These are phyloP conservation scores for Brassica juncea DNA, from an alignment of 345 rosid species.

Conservation along the genomic window DNA sequence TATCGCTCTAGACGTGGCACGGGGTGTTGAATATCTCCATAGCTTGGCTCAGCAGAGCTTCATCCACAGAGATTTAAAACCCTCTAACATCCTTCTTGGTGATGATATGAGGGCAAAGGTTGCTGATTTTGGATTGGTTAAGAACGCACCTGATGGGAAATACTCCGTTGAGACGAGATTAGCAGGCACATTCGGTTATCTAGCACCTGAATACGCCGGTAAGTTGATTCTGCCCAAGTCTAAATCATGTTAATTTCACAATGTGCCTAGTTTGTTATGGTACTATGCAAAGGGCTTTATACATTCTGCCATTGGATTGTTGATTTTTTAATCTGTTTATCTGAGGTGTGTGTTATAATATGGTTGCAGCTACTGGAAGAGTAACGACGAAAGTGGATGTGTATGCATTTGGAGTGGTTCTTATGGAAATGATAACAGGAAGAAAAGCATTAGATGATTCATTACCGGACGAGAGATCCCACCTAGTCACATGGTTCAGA, in stretches of 20 bases:
- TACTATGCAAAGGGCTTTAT: not conserved
- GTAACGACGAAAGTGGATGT: conserved; percentile 90
- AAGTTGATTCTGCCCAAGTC: conserved; percentile 29
- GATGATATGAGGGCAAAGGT: conserved; percentile 97
- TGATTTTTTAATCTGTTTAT: not conserved
- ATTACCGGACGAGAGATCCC: conserved; percentile 69
- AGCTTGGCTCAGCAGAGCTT: conserved; percentile 86
- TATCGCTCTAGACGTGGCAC: conserved; percentile 81
- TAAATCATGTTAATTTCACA: not conserved
- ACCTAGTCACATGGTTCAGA: conserved; percentile 88
- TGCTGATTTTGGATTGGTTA: conserved; percentile 90
- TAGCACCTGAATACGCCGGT: conserved; percentile 98
- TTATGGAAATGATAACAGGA: conserved; percentile 87
- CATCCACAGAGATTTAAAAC: conserved; percentile 88
- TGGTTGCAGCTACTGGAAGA: conserved; percentile 79
- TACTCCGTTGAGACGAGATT: conserved; percentile 79
- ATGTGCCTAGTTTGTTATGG: not conserved
- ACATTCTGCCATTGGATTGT: too few species aligned
- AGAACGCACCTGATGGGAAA: conserved; percentile 83
- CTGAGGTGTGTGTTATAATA: not conserved
- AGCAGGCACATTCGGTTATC: conserved; percentile 96
- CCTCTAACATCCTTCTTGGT: conserved; percentile 87
- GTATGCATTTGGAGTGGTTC: conserved; percentile 82
- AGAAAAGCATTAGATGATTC: conserved; percentile 77
- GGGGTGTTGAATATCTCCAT: conserved; percentile 93